Conservation (phyloP, 2,329 filamentous ascomycete genomes). For the Fusarium domesticum region DNA sequence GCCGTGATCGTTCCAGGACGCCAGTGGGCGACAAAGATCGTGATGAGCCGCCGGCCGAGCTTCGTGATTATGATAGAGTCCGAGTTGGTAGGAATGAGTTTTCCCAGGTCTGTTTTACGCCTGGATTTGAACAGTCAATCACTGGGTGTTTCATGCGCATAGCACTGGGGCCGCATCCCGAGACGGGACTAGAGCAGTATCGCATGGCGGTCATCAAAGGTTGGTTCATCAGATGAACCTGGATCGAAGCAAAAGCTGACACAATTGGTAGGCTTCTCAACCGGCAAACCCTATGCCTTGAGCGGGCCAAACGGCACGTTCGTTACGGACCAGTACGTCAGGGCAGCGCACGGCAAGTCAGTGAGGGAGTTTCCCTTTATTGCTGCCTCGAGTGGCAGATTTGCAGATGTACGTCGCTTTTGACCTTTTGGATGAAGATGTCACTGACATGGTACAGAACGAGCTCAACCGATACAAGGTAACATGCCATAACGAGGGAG, state of each 20-base stretch:
- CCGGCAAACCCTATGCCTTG: constrained; percentile 80
- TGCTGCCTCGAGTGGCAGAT: constrained; percentile 77
- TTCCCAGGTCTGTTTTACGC: constrained; percentile 88
- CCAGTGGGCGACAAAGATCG: constrained; percentile 65
- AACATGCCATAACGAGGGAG: constrained; percentile 67
- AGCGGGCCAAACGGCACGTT: constrained; percentile 73
- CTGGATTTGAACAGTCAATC: constrained; percentile 79
- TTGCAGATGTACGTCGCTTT: constrained; percentile 66
- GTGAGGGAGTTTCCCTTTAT: constrained; percentile 87
- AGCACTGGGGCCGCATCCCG: constrained; percentile 72
- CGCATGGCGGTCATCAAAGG: constrained; percentile 86
- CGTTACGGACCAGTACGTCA: constrained; percentile 80
- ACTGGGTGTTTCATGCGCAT: constrained; percentile 83
- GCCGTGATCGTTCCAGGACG: constrained; percentile 52
- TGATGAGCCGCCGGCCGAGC: constrained; percentile 66
- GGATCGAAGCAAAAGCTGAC: constrained; percentile 20
- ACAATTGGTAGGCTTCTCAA: constrained; percentile 61
- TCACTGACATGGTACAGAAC: constrained; percentile 44
- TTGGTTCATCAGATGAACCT: constrained; percentile 36
- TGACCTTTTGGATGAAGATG: not conserved
- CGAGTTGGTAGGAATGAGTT: constrained; percentile 84
- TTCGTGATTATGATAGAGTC: constrained; percentile 80
- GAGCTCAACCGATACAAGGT: constrained; percentile 82
- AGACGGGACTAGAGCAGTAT: constrained; percentile 73
- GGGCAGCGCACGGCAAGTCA: constrained; percentile 77